A percentile compares a stretch with the other conserved stretches of the same genome.
phyloP scores from a whole-genome alignment of 2,329 filamentous ascomycete genomes.

The Rhynchosporium graminicola region DNA sequence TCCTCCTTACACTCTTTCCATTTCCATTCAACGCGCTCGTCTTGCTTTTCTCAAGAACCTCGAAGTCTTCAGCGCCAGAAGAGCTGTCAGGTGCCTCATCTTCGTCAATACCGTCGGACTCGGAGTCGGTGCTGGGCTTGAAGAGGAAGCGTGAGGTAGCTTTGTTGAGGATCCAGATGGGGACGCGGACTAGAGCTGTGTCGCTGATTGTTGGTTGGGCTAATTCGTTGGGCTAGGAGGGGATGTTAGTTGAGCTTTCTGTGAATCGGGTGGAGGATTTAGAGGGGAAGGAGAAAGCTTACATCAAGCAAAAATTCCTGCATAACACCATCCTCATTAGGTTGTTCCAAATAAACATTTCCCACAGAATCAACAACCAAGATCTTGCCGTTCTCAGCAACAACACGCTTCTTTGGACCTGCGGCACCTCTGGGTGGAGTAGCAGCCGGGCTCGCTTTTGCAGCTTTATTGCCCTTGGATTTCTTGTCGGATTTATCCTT shows the following conservation, averaged over 20 bases:
- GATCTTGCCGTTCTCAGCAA: slow-evolving; percentile 93
- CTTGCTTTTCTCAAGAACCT: slow-evolving; percentile 58
- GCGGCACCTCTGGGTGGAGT: slow-evolving; percentile 56
- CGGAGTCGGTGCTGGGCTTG: slow-evolving; percentile 43
- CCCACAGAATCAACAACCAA: slow-evolving; percentile 89
- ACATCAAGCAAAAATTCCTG: slow-evolving; percentile 88
- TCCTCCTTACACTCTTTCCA: slow-evolving; percentile 34
- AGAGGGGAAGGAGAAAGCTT: slow-evolving; percentile 45
- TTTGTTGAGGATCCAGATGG: slow-evolving; percentile 68
- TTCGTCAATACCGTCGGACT: slow-evolving; percentile 42
- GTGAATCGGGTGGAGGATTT: slow-evolving; percentile 21
- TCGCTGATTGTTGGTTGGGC: slow-evolving; percentile 74
- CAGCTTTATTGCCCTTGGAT: slow-evolving; percentile 49
- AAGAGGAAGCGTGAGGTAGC: slow-evolving; percentile 53
- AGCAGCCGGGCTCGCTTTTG: slow-evolving; percentile 44
- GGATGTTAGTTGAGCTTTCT: slow-evolving; percentile 28
- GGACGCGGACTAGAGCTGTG: slow-evolving; percentile 79
- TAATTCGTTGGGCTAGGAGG: slow-evolving; percentile 72
- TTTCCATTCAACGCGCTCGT: slow-evolving; percentile 37
- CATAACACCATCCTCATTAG: slow-evolving; percentile 80
- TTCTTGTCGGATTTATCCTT: slow-evolving; percentile 65
- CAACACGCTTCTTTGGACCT: slow-evolving; percentile 81
- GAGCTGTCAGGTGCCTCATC: slow-evolving; percentile 54
- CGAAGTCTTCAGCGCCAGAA: slow-evolving; percentile 62
- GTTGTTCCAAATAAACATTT: slow-evolving; percentile 92